Evolutionary conservation across 805 yeast species (phyloP).

Genomic region (Nakazawaea anatomiae): DNA sequence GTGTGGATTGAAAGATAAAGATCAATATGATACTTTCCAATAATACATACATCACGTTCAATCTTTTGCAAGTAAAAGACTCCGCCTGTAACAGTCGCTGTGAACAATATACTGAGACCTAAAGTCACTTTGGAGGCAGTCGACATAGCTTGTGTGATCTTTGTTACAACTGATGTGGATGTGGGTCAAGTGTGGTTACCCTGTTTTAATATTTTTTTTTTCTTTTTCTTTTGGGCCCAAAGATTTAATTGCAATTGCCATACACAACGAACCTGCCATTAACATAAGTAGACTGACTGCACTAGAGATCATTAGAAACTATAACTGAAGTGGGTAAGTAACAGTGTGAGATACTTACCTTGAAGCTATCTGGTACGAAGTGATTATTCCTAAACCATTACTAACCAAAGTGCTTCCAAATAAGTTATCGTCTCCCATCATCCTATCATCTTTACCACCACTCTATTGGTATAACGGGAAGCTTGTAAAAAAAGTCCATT

Average conservation of each 20-base stretch:
- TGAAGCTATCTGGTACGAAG: too few species aligned
- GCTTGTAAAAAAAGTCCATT: not conserved
- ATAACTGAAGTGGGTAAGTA: too few species aligned
- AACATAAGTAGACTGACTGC: too few species aligned
- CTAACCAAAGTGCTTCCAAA: too few species aligned
- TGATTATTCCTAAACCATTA: too few species aligned
- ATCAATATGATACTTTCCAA: too few species aligned
- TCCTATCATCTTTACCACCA: too few species aligned
- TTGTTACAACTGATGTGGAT: too few species aligned
- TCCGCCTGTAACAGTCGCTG: conserved; percentile 56
- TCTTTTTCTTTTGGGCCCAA: not conserved
- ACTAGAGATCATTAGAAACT: too few species aligned
- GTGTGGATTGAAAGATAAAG: not conserved
- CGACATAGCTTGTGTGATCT: conserved; percentile 45
- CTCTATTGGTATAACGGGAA: not conserved
- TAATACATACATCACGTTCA: conserved; percentile 51
- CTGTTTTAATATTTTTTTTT: not conserved
- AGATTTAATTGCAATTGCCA: not conserved
- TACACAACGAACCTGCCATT: not conserved
- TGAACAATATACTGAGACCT: conserved; percentile 47
- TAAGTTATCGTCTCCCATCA: too few species aligned
- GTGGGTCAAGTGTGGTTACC: conserved; percentile 2
- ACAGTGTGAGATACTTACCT: too few species aligned
- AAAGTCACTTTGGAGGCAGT: conserved; percentile 74
- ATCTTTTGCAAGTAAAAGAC: conserved; percentile 65